Evolutionary conservation across 257 asterid species (phyloP).

Genomic region (Solanum verrucosum): DNA sequence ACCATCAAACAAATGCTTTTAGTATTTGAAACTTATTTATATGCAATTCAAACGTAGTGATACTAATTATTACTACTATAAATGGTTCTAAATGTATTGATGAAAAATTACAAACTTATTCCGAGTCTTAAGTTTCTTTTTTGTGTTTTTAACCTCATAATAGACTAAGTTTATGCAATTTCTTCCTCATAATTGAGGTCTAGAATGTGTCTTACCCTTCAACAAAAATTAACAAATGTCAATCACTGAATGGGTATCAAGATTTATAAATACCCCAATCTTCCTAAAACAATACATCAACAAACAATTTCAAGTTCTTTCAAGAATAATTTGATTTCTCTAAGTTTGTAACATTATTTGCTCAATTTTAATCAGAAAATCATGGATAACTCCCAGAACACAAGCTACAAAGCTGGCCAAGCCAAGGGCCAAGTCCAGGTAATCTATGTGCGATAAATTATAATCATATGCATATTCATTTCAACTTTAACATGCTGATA

Average conservation of each 20-base stretch:
- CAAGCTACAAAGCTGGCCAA: constrained; percentile 29
- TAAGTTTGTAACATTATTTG: not conserved
- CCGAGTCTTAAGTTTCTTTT: not conserved
- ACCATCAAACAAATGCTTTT: not conserved
- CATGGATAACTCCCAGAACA: constrained; percentile 13
- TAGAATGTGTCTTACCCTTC: not conserved
- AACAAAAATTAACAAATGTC: not conserved
- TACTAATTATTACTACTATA: not conserved
- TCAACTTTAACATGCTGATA: not conserved
- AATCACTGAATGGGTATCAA: not conserved
- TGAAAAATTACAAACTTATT: not conserved
- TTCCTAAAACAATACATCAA: not conserved
- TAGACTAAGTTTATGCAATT: not conserved
- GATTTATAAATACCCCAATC: not conserved
- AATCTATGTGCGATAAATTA: not conserved
- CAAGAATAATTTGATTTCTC: not conserved
- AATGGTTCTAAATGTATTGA: not conserved
- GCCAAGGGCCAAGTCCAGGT: constrained; percentile 31
- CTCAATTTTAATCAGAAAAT: not conserved
- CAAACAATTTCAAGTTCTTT: not conserved
- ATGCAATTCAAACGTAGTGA: not conserved
- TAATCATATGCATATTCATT: not conserved
- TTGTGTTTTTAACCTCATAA: not conserved
- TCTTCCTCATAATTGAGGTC: not conserved
- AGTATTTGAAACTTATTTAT: not conserved